phyloP scores from a whole-genome alignment of 2,329 filamentous ascomycete species.

The Cytospora piceae region DNA sequence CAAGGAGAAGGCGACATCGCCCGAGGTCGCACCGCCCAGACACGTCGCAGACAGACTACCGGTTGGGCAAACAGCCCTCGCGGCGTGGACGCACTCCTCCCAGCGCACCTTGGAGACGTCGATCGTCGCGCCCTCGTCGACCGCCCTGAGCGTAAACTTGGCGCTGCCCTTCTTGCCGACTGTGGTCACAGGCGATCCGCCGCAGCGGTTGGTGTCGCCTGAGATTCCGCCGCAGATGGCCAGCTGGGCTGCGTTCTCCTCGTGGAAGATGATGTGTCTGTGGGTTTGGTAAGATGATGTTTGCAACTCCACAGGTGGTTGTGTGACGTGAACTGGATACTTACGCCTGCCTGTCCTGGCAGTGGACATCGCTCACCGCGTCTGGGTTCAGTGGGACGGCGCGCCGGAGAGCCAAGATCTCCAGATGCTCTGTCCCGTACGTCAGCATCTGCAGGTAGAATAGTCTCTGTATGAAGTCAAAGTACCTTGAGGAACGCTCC shows the following conservation, averaged over 20 bases:
- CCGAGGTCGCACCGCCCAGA: slow-evolving; percentile 50
- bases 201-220: slow-evolving; percentile 47
- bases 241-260: slow-evolving; percentile 63
- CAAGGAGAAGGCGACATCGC: slow-evolving; percentile 50
- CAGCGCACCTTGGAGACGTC: slow-evolving; percentile 56
- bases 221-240: slow-evolving; percentile 62
- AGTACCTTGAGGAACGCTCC: slow-evolving; percentile 29
- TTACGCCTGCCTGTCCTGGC: slow-evolving; percentile 48
- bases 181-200: slow-evolving; percentile 48
- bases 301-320: not conserved
- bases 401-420: slow-evolving; percentile 48
- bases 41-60: slow-evolving; percentile 53
- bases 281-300: slow-evolving; percentile 22
- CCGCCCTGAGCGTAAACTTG: slow-evolving; percentile 50
- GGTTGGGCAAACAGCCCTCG: slow-evolving; percentile 53
- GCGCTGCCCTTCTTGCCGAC: slow-evolving; percentile 51
- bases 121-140: slow-evolving; percentile 50
- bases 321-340: slow-evolving; percentile 28
- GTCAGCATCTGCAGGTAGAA: not conserved
- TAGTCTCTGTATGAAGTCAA: not conserved
- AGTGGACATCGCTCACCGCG: slow-evolving; percentile 46
- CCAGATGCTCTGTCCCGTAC: slow-evolving; percentile 41
- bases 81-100: slow-evolving; percentile 59
- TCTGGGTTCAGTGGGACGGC: slow-evolving; percentile 45
- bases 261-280: slow-evolving; percentile 52